Base-by-base conservation (phyloP, 306 rosid species). In the Cucumis sativus region DNA sequence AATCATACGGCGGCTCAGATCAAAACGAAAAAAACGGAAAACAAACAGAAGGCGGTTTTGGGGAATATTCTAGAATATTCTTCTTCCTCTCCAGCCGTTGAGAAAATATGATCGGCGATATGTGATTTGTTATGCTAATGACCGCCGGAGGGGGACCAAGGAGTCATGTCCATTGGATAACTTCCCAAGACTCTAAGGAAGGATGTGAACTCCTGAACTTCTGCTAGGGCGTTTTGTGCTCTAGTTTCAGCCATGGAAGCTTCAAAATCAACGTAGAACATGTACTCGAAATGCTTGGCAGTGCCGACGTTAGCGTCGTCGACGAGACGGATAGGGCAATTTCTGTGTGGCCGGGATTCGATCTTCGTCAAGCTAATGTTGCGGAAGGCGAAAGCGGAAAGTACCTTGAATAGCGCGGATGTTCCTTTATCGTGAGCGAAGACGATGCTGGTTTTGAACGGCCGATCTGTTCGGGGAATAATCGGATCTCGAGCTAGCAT, bases 91-190 rank as follows among this genome's bases (percentile, higher is more conserved):
- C 71, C 71, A 8, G 71, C 47, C 15, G 28, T 35, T 41, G 35
- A 5, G 33, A 45, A 68, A 41, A 9, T 7, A 8, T 16, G 71
- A 65, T 35, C 15, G 43, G 11, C 71, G 49, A 9, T 17, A 4
- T 16, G 18, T 49, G 25, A 49, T 47, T 45, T 45, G 51, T 70
- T 17, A 8, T 28, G 66, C 80, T 81, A 83, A 66, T 84, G 84
- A 25, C 51, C 86, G 33, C 80, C 8, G 20, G 89, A 80, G 0
- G 97, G 95, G 4, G 75, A 70, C 97, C 97, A 90, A 0, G 98
- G 97, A 0, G 98, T 95, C 98, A 95, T 95, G 67, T 95, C 98
- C 92, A 95, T 92, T 0, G 98, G 98, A 79, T 95, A 95, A 77
- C 98, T 95, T 0, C 98, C 98, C 60, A 95, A 79, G 0, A 95